Percentiles rank a stretch among this genome's conserved stretches.
Conservation (phyloP, 352 stramenopile species). For the Elongisporangium prolatum region DNA sequence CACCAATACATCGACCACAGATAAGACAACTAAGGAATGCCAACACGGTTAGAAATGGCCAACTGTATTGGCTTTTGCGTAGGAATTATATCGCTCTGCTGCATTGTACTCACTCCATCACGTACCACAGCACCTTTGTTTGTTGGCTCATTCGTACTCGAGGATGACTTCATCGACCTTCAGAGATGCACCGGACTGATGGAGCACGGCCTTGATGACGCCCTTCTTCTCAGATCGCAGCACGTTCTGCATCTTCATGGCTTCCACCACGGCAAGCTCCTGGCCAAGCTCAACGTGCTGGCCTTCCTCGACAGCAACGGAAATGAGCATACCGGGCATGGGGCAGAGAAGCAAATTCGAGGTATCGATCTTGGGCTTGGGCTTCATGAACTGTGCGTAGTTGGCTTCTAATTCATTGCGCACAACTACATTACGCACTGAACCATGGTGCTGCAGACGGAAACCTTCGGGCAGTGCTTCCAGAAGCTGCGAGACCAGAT, state of each 20-base stretch:
- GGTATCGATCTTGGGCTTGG: constrained; percentile 88
- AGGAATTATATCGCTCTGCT: background rate
- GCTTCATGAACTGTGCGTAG: constrained; percentile 87
- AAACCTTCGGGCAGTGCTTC: constrained; percentile 63
- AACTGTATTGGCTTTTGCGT: background rate
- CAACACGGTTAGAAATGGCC: background rate
- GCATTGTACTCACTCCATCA: background rate
- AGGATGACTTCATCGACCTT: constrained; percentile 91
- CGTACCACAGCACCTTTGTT: background rate
- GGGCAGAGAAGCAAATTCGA: constrained; percentile 90
- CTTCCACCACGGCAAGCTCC: constrained; percentile 94
- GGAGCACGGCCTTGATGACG: constrained; percentile 79
- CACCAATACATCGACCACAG: background rate
- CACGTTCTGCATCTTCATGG: constrained; percentile 99
- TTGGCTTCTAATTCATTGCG: constrained; percentile 86
- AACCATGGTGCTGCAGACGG: constrained; percentile 80
- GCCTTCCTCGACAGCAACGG: constrained; percentile 78
- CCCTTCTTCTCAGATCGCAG: constrained; percentile 89
- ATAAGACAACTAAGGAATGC: background rate
- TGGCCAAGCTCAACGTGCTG: constrained; percentile 92
- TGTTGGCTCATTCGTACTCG: constrained; percentile 78
- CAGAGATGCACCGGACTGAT: constrained; percentile 83
- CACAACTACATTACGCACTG: constrained; percentile 86
- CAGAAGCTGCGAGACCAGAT: constrained; percentile 61
- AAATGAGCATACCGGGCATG: constrained; percentile 94